Evolutionary conservation across 2,329 filamentous ascomycete genomes (phyloP).

Genomic region (Eutypella sp.): DNA sequence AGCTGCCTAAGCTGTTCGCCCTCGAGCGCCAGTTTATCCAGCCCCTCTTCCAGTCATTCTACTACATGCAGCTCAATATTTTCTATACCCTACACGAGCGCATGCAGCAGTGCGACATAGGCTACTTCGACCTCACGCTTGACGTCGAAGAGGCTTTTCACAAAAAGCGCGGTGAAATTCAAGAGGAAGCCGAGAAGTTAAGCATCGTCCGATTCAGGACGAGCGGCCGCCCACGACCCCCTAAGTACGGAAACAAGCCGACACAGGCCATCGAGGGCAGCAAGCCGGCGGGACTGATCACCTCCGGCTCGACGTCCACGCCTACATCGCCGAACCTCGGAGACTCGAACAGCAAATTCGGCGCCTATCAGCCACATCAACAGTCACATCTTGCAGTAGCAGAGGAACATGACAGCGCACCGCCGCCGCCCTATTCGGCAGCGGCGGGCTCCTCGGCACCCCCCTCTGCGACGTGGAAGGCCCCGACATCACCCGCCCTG

Average conservation of each 20-base stretch:
- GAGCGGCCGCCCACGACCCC: conserved; percentile 62
- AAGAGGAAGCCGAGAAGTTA: conserved; percentile 78
- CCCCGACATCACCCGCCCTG: conserved; percentile 26
- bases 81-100: conserved; percentile 98
- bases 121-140: conserved; percentile 89
- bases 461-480: conserved; percentile 21
- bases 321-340: not conserved
- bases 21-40: conserved; percentile 94
- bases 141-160: conserved; percentile 91
- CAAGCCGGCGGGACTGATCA: conserved; percentile 40
- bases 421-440: conserved; percentile 66
- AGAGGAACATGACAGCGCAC: conserved; percentile 40
- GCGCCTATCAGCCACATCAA: conserved; percentile 5
- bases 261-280: conserved; percentile 26
- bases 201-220: conserved; percentile 89
- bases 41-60: conserved; percentile 96
- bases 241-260: conserved; percentile 53
- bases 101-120: conserved; percentile 96
- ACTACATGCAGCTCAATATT: conserved; percentile 99
- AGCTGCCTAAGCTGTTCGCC: conserved; percentile 84
- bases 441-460: conserved; percentile 22
- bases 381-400: conserved; percentile 28
- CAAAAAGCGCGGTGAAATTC: conserved; percentile 81
- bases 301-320: conserved; percentile 34
- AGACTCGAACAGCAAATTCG: not conserved